Base-by-base conservation (phyloP, 2,329 filamentous ascomycete species). In the Sphaceloma murrayae region DNA sequence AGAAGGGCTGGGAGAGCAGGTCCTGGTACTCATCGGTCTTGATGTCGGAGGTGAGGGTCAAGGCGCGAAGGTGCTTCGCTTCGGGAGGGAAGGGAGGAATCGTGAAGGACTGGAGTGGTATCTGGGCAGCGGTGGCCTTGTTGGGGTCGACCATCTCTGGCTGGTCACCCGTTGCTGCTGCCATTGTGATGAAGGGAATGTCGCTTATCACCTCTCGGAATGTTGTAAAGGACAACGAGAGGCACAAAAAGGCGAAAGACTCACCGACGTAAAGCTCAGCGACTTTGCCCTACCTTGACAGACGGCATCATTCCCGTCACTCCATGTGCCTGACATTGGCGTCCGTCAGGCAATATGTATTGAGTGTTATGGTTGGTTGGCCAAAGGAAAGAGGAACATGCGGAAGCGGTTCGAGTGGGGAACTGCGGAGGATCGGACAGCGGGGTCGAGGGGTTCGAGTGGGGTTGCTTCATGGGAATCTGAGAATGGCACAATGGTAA, bases 1-100 rank as follows among this genome's bases (percentile, higher is more conserved):
- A 51, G 53, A 58, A 63, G 9, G 59, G 52, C 43, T 61, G 43
- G 9, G 52, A 42, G 27, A 72, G 59, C 5, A 65, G 51, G 11
- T 48, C 40, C 43, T 65, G 60, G 56, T 71, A 72, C 29, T 67
- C 63, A 49, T 65, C 62, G 44, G 67, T 60, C 48, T 66, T 66
- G 56, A 72, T 68, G 53, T 69, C 68, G 32, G 62, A 63, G 33
- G 68, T 70, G n/a, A 72, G 54, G 17, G 67, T 71, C 11, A 72
- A 55, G 19, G 66, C 61, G 46, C 60, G 61, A 36, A 70, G 59
- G n/a, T 53, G 55, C n/a, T 55, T 57, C 4, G 68, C 67, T 53
- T 65, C 56, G 0, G 59, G 55, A 2, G 68, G 67, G 50, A 71
- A 70, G 38, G 58, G 54, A 3, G 68, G 68, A 10, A 71, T 54